Conservation (phyloP, 331 rosid genomes). For the Acacia pycnantha region DNA sequence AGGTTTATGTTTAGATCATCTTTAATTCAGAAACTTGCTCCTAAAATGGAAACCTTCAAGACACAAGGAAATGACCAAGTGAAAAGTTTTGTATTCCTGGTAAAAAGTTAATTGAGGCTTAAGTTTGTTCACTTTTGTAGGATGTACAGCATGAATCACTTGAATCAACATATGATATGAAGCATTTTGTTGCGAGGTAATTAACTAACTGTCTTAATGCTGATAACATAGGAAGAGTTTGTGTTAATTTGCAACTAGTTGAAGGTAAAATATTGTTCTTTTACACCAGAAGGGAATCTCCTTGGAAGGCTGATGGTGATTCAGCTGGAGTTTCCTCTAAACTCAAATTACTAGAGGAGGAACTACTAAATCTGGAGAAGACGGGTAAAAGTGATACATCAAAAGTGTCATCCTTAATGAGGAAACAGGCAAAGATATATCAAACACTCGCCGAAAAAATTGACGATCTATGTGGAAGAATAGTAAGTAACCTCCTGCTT, state of each 20-base stretch:
- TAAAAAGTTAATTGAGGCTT: neutral
- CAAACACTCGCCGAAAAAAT: conserved; percentile 71
- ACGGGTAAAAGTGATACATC: conserved; percentile 51
- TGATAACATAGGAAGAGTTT: neutral
- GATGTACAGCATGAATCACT: conserved; percentile 71
- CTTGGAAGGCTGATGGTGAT: conserved; percentile 87
- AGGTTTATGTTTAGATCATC: conserved; percentile 1
- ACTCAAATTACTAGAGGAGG: conserved; percentile 75
- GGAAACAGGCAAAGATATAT: conserved; percentile 79
- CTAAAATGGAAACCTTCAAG: conserved; percentile 1
- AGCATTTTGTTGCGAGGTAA: conserved; percentile 77
- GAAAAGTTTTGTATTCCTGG: neutral
- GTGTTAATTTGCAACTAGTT: conserved; percentile 32
- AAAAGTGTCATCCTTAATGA: conserved; percentile 60
- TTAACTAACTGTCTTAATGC: conserved; percentile 16
- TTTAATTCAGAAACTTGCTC: neutral
- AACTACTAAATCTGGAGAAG: conserved; percentile 65
- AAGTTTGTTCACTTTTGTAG: conserved; percentile 45
- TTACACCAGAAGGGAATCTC: conserved; percentile 65
- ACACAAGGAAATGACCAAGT: neutral
- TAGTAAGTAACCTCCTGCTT: conserved; percentile 46
- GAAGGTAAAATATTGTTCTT: conserved; percentile 27
- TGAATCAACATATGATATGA: conserved; percentile 56
- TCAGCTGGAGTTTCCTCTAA: conserved; percentile 68
- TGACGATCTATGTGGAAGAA: conserved; percentile 69